Conservation (phyloP, 1,139 yeast genomes). For the Candida neerlandica region DNA sequence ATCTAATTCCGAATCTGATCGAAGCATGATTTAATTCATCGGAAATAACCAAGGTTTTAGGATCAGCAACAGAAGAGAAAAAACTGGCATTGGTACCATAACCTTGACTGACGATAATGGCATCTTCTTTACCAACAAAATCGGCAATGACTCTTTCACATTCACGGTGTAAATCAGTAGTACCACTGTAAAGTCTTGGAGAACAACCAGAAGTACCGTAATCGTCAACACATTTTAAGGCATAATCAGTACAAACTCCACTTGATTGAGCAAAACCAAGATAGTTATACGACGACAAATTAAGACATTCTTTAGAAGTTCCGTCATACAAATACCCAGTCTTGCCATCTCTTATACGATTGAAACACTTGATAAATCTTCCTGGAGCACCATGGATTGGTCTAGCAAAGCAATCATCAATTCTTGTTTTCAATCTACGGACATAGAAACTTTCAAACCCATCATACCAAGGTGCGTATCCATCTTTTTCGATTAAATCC, state of each 20-base stretch:
- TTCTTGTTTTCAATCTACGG: conserved; percentile 85
- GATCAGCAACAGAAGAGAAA: conserved; percentile 80
- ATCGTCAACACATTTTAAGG: conserved; percentile 60
- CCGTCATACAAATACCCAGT: conserved; percentile 74
- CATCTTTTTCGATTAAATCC: conserved; percentile 76
- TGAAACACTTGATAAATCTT: conserved; percentile 78
- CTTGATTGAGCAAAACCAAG: conserved; percentile 95
- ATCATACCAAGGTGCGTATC: conserved; percentile 95
- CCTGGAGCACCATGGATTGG: conserved; percentile 99
- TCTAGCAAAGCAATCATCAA: conserved; percentile 93
- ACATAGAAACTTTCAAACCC: conserved; percentile 93
- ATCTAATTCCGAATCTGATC: conserved; percentile 90
- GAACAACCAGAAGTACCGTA: conserved; percentile 83
- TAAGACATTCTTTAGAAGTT: conserved; percentile 72
- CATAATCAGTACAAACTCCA: conserved; percentile 86
- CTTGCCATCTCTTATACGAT: conserved; percentile 67
- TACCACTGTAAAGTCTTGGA: conserved; percentile 73
- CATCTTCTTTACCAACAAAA: conserved; percentile 89
- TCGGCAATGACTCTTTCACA: conserved; percentile 81
- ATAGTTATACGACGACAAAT: conserved; percentile 88
- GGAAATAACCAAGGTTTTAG: conserved; percentile 85
- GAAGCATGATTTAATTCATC: conserved; percentile 97
- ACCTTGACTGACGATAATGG: conserved; percentile 89
- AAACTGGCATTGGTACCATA: conserved; percentile 95
- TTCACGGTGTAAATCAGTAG: conserved; percentile 70